Conservation (phyloP, 768 basidiomycete species). For the Boletus rex-veris region DNA sequence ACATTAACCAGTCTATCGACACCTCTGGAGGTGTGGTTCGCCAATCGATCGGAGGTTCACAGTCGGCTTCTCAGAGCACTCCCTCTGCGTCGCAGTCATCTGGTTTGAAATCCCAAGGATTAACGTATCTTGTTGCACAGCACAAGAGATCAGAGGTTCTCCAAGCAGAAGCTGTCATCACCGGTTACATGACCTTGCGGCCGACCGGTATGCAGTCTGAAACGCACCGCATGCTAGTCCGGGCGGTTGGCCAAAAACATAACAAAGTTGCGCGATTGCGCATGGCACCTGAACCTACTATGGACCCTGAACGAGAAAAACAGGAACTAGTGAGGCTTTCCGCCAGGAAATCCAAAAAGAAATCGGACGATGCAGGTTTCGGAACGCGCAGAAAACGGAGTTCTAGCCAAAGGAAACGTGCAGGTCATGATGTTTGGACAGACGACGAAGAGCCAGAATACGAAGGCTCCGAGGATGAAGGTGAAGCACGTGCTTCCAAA, state of each 20-base stretch:
- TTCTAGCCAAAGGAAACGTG: constrained; percentile 38
- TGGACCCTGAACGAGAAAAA: constrained; percentile 74
- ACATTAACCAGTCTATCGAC: constrained; percentile 78
- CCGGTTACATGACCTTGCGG: constrained; percentile 78
- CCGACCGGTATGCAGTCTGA: constrained; percentile 90
- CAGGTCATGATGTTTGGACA: constrained; percentile 52
- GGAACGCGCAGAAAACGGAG: constrained; percentile 47
- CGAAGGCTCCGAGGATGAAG: constrained; percentile 58
- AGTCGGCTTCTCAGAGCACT: constrained; percentile 40
- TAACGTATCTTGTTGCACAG: constrained; percentile 88
- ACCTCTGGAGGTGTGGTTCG: constrained; percentile 66
- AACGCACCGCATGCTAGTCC: constrained; percentile 85
- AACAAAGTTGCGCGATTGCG: constrained; percentile 75
- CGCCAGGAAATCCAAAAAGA: constrained; percentile 61
- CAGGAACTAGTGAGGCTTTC: constrained; percentile 62
- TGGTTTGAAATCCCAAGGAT: constrained; percentile 57
- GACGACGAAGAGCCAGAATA: constrained; percentile 67
- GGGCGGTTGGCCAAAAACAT: constrained; percentile 82
- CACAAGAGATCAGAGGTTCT: constrained; percentile 82
- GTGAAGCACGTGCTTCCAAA: constrained; percentile 43
- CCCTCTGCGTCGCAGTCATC: constrained; percentile 36
- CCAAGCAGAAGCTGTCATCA: constrained; percentile 81
- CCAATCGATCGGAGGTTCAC: constrained; percentile 49
- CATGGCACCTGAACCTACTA: constrained; percentile 74
- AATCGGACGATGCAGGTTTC: constrained; percentile 48